phyloP scores from a whole-genome alignment of 2,329 filamentous ascomycete genomes.

The Cladosporium sp. region DNA sequence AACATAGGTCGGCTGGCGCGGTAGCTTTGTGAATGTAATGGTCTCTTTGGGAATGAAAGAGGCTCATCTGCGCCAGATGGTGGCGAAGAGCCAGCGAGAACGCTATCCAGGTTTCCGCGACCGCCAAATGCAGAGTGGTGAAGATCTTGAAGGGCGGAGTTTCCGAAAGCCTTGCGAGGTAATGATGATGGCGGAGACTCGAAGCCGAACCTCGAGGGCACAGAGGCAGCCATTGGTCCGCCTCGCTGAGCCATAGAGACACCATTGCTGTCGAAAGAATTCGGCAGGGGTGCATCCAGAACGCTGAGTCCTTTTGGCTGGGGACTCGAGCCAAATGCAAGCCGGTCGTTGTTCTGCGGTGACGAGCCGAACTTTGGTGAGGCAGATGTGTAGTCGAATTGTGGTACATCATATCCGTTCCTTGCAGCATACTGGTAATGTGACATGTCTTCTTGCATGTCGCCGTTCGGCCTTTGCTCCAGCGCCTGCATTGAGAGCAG shows the following conservation, averaged over 20 bases:
- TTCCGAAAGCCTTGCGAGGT: slow-evolving; percentile 43
- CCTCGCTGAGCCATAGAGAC: slow-evolving; percentile 87
- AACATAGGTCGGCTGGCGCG: slow-evolving; percentile 51
- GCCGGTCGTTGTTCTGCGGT: slow-evolving; percentile 68
- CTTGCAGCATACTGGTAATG: slow-evolving; percentile 26
- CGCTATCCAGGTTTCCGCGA: slow-evolving; percentile 39
- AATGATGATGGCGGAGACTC: slow-evolving; percentile 71
- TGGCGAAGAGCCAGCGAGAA: slow-evolving; percentile 50
- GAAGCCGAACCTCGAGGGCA: slow-evolving; percentile 85
- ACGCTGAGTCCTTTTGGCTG: slow-evolving; percentile 69
- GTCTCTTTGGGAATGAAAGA: slow-evolving; percentile 61
- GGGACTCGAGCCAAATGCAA: slow-evolving; percentile 66
- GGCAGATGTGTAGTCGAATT: slow-evolving; percentile 55
- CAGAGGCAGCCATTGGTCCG: slow-evolving; percentile 85
- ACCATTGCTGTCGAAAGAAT: slow-evolving; percentile 93
- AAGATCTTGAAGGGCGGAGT: slow-evolving; percentile 50
- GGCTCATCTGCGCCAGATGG: slow-evolving; percentile 62
- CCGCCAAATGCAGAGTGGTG: slow-evolving; percentile 65
- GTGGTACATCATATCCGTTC: slow-evolving; percentile 26
- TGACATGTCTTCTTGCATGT: slow-evolving; percentile 23
- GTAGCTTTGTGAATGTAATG: slow-evolving; percentile 63
- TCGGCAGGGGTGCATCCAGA: slow-evolving; percentile 84
- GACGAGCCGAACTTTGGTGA: slow-evolving; percentile 77
- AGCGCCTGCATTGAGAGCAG: slow-evolving; percentile 34
- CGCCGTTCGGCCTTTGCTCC: slow-evolving; percentile 24